Evolutionary conservation across 2,329 filamentous ascomycete species (phyloP), one percentile per base, ranked within the genome.

Genomic region (Neonectria faginata): DNA sequence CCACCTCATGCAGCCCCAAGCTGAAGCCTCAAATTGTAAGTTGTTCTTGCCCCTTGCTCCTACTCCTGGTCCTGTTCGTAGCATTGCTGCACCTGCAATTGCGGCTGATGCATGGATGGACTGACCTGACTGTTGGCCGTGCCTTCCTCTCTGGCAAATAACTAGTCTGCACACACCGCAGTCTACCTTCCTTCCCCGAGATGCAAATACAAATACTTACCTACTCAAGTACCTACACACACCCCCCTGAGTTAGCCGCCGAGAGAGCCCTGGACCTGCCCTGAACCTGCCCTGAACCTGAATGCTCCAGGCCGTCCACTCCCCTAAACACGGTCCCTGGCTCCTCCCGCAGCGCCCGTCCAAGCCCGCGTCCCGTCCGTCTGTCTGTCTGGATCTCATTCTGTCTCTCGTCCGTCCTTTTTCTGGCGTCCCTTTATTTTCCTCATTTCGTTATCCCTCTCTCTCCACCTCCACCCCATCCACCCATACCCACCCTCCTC

Each of bases 361-460:
- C 25, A 25, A 6, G 20, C 36, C 18, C 39, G 20, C 52, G 33
- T 54, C 44, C 27, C 52, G 42, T 54, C 44, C 39, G 14, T 51
- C 55, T 60, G 14, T 51, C 55, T 60, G n/a, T 25, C 57, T 60
- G 53, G 25, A 47, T 41, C 47, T 16, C 6, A n/a, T 27, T 22
- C 48, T 42, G 60, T 61, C 57, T 42, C 61, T 47, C 59, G 47
- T 36, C 29, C 20, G 27, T 41, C 47, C 42, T 60, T 42, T 29
- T 62, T 59, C n/a, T 50, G 53, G 55, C 27, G 39, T 57, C 62
- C 56, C 42, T 60, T 52, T 65, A 45, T 63, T 56, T 57, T 64
- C 47, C 55, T 69, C 54, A 65, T 70, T 70, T 73, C 64, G 69
- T 74, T 68, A 69, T 73, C 64, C 70, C 69, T 68, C 65, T 68